These are phyloP conservation scores for Diaporthe australafricana DNA, from an alignment of 2,329 filamentous ascomycete species.

Conservation along the genomic window DNA sequence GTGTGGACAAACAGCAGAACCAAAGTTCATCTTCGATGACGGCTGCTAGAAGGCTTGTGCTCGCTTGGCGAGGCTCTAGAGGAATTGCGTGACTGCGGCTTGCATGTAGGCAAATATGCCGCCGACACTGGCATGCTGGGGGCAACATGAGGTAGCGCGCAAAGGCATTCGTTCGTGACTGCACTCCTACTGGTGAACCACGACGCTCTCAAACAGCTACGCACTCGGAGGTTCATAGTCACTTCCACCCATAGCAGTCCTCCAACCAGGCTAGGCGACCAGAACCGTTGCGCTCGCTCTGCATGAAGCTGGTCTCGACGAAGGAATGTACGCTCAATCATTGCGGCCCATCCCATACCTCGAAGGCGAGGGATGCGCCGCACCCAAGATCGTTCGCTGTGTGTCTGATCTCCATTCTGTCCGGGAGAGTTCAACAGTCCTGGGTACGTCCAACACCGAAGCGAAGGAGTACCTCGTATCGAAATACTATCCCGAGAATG, in stretches of 20 bases:
- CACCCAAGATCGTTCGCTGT: slow-evolving; percentile 64
- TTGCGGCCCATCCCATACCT: slow-evolving; percentile 60
- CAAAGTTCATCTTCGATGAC: too few species aligned
- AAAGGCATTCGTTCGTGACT: background rate
- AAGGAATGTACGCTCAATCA: slow-evolving; percentile 60
- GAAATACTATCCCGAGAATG: slow-evolving; percentile 58
- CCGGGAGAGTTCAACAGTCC: slow-evolving; percentile 56
- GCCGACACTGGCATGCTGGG: too few species aligned
- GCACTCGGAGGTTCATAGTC: background rate
- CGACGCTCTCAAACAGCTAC: too few species aligned
- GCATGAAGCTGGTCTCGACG: background rate
- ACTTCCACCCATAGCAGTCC: background rate
- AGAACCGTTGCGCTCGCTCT: fast-evolving
- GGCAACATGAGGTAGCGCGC: background rate
- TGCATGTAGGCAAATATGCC: too few species aligned
- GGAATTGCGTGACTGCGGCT: too few species aligned
- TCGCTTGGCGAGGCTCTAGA: too few species aligned
- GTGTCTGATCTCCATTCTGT: slow-evolving; percentile 59
- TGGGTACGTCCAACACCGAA: slow-evolving; percentile 49
- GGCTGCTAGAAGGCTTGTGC: too few species aligned
- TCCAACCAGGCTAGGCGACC: too few species aligned
- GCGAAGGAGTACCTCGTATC: slow-evolving; percentile 54
- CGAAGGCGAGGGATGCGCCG: slow-evolving; percentile 55
- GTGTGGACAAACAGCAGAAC: too few species aligned
- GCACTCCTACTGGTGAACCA: too few species aligned